phyloP scores from a whole-genome alignment of 1,284 basidiomycete genomes.

The Cutaneotrichosporon cutaneum region DNA sequence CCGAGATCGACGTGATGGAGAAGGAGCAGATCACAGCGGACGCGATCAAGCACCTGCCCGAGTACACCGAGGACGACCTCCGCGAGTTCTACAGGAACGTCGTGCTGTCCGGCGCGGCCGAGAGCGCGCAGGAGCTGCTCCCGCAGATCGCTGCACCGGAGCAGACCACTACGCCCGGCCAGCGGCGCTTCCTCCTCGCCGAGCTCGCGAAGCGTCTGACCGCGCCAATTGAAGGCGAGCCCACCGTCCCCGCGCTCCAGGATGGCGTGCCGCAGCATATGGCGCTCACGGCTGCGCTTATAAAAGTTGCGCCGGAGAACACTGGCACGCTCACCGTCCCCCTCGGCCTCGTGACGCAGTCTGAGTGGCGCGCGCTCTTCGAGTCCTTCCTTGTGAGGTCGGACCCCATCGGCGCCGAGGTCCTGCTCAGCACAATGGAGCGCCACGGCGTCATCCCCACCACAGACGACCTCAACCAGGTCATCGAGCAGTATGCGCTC shows the following conservation, averaged over 20 bases:
- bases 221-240: not conserved
- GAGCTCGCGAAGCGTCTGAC: slow-evolving; percentile 13
- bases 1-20: slow-evolving; percentile 21
- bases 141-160: slow-evolving; percentile 18
- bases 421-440: slow-evolving; percentile 25
- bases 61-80: slow-evolving; percentile 34
- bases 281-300: slow-evolving; percentile 19
- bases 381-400: slow-evolving; percentile 28
- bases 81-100: slow-evolving; percentile 37
- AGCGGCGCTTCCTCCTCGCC: slow-evolving; percentile 11
- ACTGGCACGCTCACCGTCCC: slow-evolving; percentile 27
- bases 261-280: slow-evolving; percentile 25
- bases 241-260: not conserved
- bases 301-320: slow-evolving; percentile 9
- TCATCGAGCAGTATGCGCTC: slow-evolving; percentile 29
- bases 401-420: slow-evolving; percentile 23
- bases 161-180: slow-evolving; percentile 1
- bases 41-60: slow-evolving; percentile 25
- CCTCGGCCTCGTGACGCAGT: slow-evolving; percentile 36
- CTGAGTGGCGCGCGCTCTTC: slow-evolving; percentile 44
- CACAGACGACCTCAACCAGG: slow-evolving; percentile 16
- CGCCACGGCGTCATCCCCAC: slow-evolving; percentile 21
- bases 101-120: slow-evolving; percentile 29
- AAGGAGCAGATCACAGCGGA: slow-evolving; percentile 28
- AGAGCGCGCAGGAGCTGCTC: slow-evolving; percentile 12